Evolutionary conservation across 768 basidiomycete species (phyloP).

Genomic region (Mycena amicta): DNA sequence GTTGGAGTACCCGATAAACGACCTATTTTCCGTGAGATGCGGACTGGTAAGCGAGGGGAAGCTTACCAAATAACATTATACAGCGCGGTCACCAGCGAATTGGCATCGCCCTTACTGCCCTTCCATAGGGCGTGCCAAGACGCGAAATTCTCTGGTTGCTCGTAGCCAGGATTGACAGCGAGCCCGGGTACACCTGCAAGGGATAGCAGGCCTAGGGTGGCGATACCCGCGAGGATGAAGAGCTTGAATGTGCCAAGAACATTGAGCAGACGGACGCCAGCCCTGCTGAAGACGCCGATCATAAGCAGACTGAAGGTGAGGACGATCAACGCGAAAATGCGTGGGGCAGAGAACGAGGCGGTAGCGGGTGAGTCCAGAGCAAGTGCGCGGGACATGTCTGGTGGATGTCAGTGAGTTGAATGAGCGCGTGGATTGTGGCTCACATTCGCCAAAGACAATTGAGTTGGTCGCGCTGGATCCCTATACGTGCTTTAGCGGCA

Average conservation of each 20-base stretch:
- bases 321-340: constrained; percentile 37
- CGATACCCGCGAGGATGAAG: constrained; percentile 51
- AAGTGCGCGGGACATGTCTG: constrained; percentile 40
- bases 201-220: constrained; percentile 48
- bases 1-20: constrained; percentile 64
- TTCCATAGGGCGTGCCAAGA: constrained; percentile 31
- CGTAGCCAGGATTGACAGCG: constrained; percentile 34
- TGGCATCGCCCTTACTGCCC: constrained; percentile 49
- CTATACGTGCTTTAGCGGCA: constrained; percentile 1
- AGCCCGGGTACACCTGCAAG: constrained; percentile 53
- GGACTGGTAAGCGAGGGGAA: neutral
- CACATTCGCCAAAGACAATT: constrained; percentile 65
- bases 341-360: constrained; percentile 7
- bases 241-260: constrained; percentile 61
- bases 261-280: constrained; percentile 65
- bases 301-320: constrained; percentile 40
- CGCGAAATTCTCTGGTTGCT: constrained; percentile 36
- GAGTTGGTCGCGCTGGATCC: constrained; percentile 33
- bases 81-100: constrained; percentile 53
- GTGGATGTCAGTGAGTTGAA: neutral
- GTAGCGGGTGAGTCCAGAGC: constrained; percentile 27
- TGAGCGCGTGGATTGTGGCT: neutral
- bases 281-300: constrained; percentile 48
- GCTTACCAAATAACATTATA: constrained; percentile 48
- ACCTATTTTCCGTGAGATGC: constrained; percentile 31